Evolutionary conservation across 805 yeast species (phyloP), one percentile per base, ranked within the genome.

Genomic region (Spathaspora hagerdaliae): DNA sequence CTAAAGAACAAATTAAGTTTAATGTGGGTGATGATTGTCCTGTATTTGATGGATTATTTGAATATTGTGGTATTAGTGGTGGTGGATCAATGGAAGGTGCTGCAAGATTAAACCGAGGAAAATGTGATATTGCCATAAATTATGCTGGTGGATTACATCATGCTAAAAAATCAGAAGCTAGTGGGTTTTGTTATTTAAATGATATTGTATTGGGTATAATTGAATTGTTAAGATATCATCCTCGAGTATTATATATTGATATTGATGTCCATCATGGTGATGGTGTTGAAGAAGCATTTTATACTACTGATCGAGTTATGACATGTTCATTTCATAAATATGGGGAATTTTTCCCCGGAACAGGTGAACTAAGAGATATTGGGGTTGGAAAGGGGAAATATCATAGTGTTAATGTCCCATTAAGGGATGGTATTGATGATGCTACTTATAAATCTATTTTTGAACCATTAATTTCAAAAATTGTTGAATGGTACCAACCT

Each of bases 101-200:
- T 3, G 84, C 94, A 12, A 81, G 95, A 51, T 74, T 91, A 45
- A 85, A 87, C 49, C 75, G 90, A 46, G 96, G 94, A 9, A 85
- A 84, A 71, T 87, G 95, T 64, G 98, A 91, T 63, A 86, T 92
- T 45, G 97, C 98, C 39, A 86, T 92, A 51, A 92, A 92, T 67
- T 92, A 95, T 83, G 89, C 96, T 26, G 99, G 99, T 39, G 99
- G 99, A 2, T 76, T 92, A 42, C 99, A 92, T 65, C 99, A 92
- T 69, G 98, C 98, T n/a, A 92, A 92, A 60, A 92, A 92, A 67
- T 77, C 83, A 35, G 97, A 91, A 65, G 97, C 99, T 11, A 82
- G 91, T 39, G 99, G 99, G 13, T 92, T 92, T 64, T 92, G 99
- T 69, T 92, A 92, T 59, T 82, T 90, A 46, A 92, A 92, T 67